Evolutionary conservation across 208 protist species (phyloP).

Genomic region (Leishmania gerbilli): DNA sequence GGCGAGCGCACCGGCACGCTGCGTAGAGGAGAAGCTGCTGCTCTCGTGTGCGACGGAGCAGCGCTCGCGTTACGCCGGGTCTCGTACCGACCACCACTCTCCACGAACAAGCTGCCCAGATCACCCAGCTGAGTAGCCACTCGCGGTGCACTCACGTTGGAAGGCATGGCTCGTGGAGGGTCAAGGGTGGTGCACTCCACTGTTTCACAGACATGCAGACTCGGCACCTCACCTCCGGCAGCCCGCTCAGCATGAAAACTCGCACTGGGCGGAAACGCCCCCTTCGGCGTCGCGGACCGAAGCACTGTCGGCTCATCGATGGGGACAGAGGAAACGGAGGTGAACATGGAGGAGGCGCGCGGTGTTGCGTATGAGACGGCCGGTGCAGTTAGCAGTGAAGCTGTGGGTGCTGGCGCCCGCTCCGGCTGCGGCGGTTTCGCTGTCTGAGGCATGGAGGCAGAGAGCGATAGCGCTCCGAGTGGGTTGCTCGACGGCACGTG

Average conservation of each 20-base stretch:
- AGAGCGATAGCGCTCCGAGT: not conserved
- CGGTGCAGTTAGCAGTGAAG: not conserved
- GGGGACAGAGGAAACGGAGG: slow-evolving; percentile 4
- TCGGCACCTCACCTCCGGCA: not conserved
- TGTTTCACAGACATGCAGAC: not conserved
- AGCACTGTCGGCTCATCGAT: slow-evolving; percentile 4
- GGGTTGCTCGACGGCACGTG: not conserved
- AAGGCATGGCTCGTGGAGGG: not conserved
- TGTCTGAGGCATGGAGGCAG: not conserved
- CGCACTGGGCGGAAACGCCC: not conserved
- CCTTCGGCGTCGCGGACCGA: not conserved
- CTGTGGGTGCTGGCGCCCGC: not conserved
- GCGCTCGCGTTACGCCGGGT: too few species aligned
- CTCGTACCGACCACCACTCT: slow-evolving; percentile 6
- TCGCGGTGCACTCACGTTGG: not conserved
- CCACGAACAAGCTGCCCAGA: slow-evolving; percentile 8
- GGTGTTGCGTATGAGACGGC: not conserved
- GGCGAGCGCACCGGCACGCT: not conserved
- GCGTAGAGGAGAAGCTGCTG: not conserved
- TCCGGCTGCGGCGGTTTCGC: not conserved
- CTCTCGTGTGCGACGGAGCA: not conserved
- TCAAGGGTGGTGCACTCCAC: not conserved
- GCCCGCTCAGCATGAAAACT: not conserved
- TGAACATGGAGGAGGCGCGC: slow-evolving; percentile 12
- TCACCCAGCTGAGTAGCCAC: not conserved